Percentiles rank a stretch among this genome's conserved stretches.
Evolutionary conservation across 345 rosid species (phyloP).

Genomic region (Salix caprea): DNA sequence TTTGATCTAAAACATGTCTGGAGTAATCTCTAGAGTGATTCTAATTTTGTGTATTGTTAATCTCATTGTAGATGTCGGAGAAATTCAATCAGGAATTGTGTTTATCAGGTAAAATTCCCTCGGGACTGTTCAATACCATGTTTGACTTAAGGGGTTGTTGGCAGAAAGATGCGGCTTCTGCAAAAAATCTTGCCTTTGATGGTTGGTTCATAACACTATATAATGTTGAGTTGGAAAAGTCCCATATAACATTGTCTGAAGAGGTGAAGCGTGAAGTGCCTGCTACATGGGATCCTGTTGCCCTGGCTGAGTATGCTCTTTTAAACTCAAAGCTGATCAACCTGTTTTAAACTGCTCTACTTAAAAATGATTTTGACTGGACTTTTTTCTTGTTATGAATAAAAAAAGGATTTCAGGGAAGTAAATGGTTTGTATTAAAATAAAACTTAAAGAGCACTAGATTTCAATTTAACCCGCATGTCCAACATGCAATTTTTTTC

Average conservation of each 20-base stretch:
- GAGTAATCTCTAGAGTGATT: not conserved
- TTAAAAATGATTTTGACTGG: not conserved
- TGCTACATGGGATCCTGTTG: constrained; percentile 79
- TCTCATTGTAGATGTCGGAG: constrained; percentile 81
- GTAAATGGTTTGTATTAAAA: not conserved
- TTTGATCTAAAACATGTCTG: not conserved
- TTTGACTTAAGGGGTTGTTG: constrained; percentile 61
- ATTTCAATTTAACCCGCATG: not conserved
- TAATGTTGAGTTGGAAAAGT: constrained; percentile 68
- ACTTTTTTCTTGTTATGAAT: not conserved
- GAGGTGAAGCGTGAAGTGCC: constrained; percentile 75
- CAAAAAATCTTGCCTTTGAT: constrained; percentile 70
- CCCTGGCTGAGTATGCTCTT: constrained; percentile 74
- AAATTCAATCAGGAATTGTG: constrained; percentile 69
- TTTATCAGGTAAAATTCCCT: constrained; percentile 83
- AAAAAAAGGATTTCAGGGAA: not conserved
- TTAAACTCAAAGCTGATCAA: constrained; percentile 2
- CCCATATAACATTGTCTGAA: constrained; percentile 57
- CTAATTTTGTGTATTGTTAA: not conserved
- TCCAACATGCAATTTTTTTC: not conserved
- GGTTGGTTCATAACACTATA: constrained; percentile 93
- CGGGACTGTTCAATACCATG: constrained; percentile 74
- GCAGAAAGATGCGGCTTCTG: constrained; percentile 74
- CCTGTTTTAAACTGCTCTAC: not conserved
- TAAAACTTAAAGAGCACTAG: not conserved